phyloP scores from a whole-genome alignment of 306 rosid species.

The Benincasa hispida region DNA sequence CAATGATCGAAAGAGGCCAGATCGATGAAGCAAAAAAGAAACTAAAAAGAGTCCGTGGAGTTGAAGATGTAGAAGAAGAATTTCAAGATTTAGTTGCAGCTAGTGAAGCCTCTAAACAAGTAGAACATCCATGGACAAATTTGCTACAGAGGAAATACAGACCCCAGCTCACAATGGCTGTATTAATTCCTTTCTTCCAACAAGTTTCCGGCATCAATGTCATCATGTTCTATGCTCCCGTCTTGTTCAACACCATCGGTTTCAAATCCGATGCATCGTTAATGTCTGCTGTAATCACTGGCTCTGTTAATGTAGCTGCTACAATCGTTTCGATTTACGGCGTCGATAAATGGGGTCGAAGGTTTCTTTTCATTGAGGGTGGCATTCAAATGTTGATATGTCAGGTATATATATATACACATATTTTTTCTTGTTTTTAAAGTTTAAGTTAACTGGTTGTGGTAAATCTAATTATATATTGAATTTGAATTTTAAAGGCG shows the following conservation, averaged over 20 bases:
- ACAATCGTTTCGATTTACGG: conserved; percentile 67
- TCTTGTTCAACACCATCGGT: conserved; percentile 63
- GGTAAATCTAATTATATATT: no score
- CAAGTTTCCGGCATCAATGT: conserved; percentile 86
- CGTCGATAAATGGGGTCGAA: conserved; percentile 88
- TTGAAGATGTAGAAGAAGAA: conserved; percentile 56
- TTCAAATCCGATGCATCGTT: conserved; percentile 49
- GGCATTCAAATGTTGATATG: conserved; percentile 74
- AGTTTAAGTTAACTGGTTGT: no score
- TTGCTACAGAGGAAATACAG: conserved; percentile 55
- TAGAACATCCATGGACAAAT: conserved; percentile 72
- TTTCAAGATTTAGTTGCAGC: conserved; percentile 60
- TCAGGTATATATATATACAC: no score
- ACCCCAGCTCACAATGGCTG: conserved; percentile 63
- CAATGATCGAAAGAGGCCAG: conserved; percentile 74
- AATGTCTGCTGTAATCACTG: conserved; percentile 95
- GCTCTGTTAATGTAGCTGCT: conserved; percentile 52
- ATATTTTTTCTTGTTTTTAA: no score
- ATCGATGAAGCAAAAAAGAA: conserved; percentile 35
- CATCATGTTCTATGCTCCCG: conserved; percentile 89
- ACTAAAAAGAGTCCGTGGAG: conserved; percentile 41
- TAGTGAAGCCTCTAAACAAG: conserved; percentile 39
- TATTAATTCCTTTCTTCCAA: conserved; percentile 68
- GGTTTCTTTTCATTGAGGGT: conserved; percentile 73
- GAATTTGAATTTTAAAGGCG: neutral